phyloP scores from a whole-genome alignment of 2,329 filamentous ascomycete genomes.

The Trichothecium sympodiale region DNA sequence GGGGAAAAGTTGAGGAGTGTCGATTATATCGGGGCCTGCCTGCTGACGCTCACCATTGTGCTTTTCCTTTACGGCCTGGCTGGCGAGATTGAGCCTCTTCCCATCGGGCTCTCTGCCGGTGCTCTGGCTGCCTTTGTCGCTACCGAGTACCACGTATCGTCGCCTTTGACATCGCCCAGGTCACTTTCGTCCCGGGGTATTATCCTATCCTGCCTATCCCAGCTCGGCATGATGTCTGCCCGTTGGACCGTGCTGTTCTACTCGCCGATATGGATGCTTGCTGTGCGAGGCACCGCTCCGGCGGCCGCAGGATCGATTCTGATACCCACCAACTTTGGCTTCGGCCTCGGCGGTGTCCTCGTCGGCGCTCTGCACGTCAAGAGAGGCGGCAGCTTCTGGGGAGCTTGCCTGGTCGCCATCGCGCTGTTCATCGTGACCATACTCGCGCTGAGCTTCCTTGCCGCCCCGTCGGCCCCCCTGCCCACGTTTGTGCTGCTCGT shows the following conservation, averaged over 20 bases:
- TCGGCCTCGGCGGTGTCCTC: slow-evolving; percentile 61
- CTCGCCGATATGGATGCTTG: slow-evolving; percentile 67
- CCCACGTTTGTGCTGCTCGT: slow-evolving; percentile 46
- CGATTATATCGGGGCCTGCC: slow-evolving; percentile 62
- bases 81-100: slow-evolving; percentile 45
- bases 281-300: slow-evolving; percentile 58
- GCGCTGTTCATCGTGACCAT: slow-evolving; percentile 50
- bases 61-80: slow-evolving; percentile 64
- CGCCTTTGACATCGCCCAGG: slow-evolving; percentile 62
- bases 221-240: slow-evolving; percentile 68
- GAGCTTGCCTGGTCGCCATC: slow-evolving; percentile 49
- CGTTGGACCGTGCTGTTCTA: slow-evolving; percentile 77
- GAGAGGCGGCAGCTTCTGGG: slow-evolving; percentile 61
- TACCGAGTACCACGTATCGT: slow-evolving; percentile 52
- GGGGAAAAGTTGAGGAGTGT: slow-evolving; percentile 49
- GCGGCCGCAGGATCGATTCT: slow-evolving; percentile 64
- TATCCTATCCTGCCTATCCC: slow-evolving; percentile 61
- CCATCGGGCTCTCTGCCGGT: slow-evolving; percentile 47
- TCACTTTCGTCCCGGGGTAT: slow-evolving; percentile 61
- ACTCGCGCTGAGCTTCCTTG: slow-evolving; percentile 41
- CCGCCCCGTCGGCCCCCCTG: slow-evolving; percentile 39
- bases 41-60: slow-evolving; percentile 54
- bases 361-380: slow-evolving; percentile 69
- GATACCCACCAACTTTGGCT: slow-evolving; percentile 72
- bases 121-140: slow-evolving; percentile 42